A percentile compares a stretch with the other conserved stretches of the same genome.
Conservation (phyloP, 495 filamentous ascomycete species). For the Amniculicola lignicola region DNA sequence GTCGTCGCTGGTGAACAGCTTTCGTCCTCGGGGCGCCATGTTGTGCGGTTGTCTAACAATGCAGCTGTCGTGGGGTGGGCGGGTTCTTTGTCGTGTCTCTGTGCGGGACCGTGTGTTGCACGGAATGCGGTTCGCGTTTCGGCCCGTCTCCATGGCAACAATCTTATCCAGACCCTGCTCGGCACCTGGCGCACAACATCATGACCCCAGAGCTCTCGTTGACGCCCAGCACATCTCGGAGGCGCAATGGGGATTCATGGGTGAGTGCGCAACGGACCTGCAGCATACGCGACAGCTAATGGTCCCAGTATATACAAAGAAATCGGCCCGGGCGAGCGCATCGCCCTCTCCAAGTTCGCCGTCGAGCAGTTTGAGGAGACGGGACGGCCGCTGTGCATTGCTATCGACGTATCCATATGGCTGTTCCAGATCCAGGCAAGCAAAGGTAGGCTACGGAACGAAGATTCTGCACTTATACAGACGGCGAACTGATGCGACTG, state of each 20-base stretch:
- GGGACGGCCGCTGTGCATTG: constrained; percentile 73
- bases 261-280: constrained; percentile 16
- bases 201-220: neutral
- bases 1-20: constrained; percentile 7
- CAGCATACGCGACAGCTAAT: neutral
- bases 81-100: neutral
- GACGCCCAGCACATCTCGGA: neutral
- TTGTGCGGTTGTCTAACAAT: neutral
- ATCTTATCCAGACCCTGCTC: constrained; percentile 17
- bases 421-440: constrained; percentile 88
- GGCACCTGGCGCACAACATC: neutral
- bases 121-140: neutral
- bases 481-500: neutral
- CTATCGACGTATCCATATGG: constrained; percentile 97
- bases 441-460: constrained; percentile 49
- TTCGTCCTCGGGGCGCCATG: neutral
- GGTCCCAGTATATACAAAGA: constrained; percentile 74
- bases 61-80: neutral
- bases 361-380: constrained; percentile 67
- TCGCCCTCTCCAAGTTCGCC: constrained; percentile 80
- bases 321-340: constrained; percentile 74
- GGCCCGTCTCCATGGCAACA: constrained; percentile 20
- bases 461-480: neutral
- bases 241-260: constrained; percentile 43
- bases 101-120: neutral